Percentiles rank a stretch among this genome's conserved stretches.
These are phyloP conservation scores for Vaccinium vitisidaea DNA, from an alignment of 148 eudicot species.

Conservation along the genomic window DNA sequence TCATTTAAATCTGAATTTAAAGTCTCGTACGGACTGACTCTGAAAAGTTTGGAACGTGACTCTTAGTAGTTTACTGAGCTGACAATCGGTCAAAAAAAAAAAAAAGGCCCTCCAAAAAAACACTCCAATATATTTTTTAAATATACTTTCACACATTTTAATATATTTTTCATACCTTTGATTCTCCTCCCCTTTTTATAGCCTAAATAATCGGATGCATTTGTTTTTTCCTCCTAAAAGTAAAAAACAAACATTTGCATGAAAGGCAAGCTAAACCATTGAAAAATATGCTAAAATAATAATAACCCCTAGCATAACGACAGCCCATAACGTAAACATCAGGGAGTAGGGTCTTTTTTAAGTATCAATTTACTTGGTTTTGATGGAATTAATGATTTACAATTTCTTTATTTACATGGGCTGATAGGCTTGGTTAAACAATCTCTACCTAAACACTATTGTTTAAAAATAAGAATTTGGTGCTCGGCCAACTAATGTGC, in stretches of 20 bases:
- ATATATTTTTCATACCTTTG: background rate
- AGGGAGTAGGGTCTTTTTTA: background rate
- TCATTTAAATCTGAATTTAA: no score
- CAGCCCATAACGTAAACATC: background rate
- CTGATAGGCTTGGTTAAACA: background rate
- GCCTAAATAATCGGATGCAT: background rate
- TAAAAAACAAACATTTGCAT: background rate
- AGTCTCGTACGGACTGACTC: no score
- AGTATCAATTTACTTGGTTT: background rate
- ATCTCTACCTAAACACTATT: background rate
- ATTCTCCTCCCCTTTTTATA: background rate
- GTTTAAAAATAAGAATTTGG: no score
- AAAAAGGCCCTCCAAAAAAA: no score
- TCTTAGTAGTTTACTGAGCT: no score
- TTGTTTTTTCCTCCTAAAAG: background rate
- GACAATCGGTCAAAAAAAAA: no score
- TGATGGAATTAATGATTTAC: background rate
- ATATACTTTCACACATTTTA: no score
- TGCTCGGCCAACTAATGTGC: no score
- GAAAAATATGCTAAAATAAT: background rate
- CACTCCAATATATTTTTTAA: no score
- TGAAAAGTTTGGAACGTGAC: no score
- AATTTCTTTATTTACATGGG: background rate
- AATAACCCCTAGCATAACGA: background rate
- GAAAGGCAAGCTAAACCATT: background rate